A percentile compares a stretch with the other conserved stretches of the same genome.
These are phyloP conservation scores for Colletotrichum sp. DNA, from an alignment of 2,329 filamentous ascomycete genomes.

Conservation along the genomic window DNA sequence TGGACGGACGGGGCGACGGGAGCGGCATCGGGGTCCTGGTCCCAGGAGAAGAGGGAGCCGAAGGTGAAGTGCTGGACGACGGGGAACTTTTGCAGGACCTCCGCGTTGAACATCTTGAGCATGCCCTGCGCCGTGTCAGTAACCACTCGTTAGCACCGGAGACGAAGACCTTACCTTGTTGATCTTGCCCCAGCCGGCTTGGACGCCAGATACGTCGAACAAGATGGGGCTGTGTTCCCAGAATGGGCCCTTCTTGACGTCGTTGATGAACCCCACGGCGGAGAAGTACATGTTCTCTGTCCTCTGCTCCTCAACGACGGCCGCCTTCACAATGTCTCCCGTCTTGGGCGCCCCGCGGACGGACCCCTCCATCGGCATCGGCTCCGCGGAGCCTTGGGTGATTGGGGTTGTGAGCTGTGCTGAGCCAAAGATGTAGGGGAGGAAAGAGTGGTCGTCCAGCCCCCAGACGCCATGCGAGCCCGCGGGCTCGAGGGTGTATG, in stretches of 20 bases:
- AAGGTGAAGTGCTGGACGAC: constrained; percentile 97
- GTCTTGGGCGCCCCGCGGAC: constrained; percentile 74
- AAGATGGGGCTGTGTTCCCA: constrained; percentile 95
- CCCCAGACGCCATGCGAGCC: constrained; percentile 98
- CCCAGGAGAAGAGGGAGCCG: constrained; percentile 81
- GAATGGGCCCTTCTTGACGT: constrained; percentile 95
- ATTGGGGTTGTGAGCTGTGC: constrained; percentile 86
- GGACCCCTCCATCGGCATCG: constrained; percentile 81
- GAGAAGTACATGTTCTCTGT: constrained; percentile 88
- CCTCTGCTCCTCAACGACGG: constrained; percentile 69
- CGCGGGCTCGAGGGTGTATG: constrained; percentile 92
- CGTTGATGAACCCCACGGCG: constrained; percentile 94
- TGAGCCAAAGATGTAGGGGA: constrained; percentile 94
- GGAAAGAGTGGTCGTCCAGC: constrained; percentile 94
- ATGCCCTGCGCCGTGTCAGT: constrained; percentile 68
- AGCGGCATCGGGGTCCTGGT: constrained; percentile 66
- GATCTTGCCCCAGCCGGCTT: constrained; percentile 96
- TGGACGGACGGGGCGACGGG: constrained; percentile 58
- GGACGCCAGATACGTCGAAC: constrained; percentile 91
- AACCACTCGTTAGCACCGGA: not conserved
- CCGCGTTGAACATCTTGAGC: constrained; percentile 99
- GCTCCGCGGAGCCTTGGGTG: constrained; percentile 55
- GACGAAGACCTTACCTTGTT: constrained; percentile 66
- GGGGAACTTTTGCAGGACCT: constrained; percentile 95
- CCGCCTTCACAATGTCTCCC: constrained; percentile 67